phyloP scores from a whole-genome alignment of 2,329 filamentous ascomycete species.

The Colletotrichum simmondsii region DNA sequence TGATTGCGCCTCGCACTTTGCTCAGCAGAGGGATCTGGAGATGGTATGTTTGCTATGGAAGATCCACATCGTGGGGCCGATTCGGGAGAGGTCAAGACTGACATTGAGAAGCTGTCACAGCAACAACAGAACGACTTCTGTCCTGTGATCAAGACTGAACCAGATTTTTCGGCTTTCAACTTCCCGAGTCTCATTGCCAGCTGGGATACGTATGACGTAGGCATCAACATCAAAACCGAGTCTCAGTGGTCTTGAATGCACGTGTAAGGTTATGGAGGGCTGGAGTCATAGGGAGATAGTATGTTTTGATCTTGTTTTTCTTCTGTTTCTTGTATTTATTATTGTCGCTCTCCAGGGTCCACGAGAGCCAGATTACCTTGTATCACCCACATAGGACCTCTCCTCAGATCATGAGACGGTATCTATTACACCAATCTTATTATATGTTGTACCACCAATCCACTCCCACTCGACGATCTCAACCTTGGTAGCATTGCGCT shows the following conservation, averaged over 20 bases:
- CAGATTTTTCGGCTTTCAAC: not conserved
- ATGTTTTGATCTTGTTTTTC: not conserved
- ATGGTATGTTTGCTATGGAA: not conserved
- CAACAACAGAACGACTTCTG: not conserved
- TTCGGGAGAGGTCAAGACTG: not conserved
- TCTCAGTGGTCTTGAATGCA: not conserved
- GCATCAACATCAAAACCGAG: not conserved
- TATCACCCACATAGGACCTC: not conserved
- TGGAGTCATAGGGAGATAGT: not conserved
- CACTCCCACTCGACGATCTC: constrained; percentile 33
- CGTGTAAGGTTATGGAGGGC: not conserved
- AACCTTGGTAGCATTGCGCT: constrained; percentile 12
- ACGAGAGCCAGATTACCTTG: not conserved
- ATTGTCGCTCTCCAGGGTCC: not conserved
- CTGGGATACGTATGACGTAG: not conserved
- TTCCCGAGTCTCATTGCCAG: not conserved
- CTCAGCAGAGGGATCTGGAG: not conserved
- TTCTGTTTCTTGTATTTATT: not conserved
- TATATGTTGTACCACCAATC: constrained; percentile 33
- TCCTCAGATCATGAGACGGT: constrained; percentile 2
- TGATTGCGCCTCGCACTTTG: not conserved
- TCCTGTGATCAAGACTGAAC: not conserved
- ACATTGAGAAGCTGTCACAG: not conserved
- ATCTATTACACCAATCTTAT: constrained; percentile 25
- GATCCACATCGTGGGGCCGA: not conserved